Conservation (phyloP, 352 stramenopile species). For the Elongisporangium anandrum region DNA sequence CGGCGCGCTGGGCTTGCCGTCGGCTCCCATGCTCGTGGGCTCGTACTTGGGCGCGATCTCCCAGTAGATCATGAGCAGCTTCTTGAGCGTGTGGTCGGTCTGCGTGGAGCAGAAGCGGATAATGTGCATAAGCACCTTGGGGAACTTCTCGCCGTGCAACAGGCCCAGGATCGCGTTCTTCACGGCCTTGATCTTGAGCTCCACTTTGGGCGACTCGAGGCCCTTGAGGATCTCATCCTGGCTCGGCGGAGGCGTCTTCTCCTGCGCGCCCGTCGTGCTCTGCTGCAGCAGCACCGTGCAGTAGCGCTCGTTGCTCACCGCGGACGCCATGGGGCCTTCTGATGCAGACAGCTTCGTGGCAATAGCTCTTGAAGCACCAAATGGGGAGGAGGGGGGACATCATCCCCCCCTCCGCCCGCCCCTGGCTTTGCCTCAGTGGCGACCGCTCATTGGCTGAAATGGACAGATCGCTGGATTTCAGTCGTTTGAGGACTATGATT, state of each 20-base stretch:
- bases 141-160: slow-evolving; percentile 97
- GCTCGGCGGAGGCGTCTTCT: slow-evolving; percentile 63
- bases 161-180: slow-evolving; percentile 98
- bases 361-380: neutral
- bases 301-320: slow-evolving; percentile 85
- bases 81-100: slow-evolving; percentile 99
- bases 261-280: slow-evolving; percentile 17
- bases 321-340: slow-evolving; percentile 16
- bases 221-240: slow-evolving; percentile 98
- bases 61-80: slow-evolving; percentile 99
- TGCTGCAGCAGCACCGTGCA: slow-evolving; percentile 81
- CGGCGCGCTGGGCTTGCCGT: slow-evolving; percentile 25
- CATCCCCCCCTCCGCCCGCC: neutral
- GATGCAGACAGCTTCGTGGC: neutral
- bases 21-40: slow-evolving; percentile 18
- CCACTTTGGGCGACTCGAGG: slow-evolving; percentile 92
- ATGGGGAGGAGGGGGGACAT: neutral
- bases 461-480: neutral
- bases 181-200: slow-evolving; percentile 97
- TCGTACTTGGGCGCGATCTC: slow-evolving; percentile 99
- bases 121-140: slow-evolving; percentile 99
- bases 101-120: slow-evolving; percentile 99
- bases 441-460: neutral
- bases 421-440: neutral
- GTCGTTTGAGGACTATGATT: neutral